These are phyloP conservation scores for Juglanconis oblonga DNA, from an alignment of 2,329 filamentous ascomycete species.

Conservation along the genomic window DNA sequence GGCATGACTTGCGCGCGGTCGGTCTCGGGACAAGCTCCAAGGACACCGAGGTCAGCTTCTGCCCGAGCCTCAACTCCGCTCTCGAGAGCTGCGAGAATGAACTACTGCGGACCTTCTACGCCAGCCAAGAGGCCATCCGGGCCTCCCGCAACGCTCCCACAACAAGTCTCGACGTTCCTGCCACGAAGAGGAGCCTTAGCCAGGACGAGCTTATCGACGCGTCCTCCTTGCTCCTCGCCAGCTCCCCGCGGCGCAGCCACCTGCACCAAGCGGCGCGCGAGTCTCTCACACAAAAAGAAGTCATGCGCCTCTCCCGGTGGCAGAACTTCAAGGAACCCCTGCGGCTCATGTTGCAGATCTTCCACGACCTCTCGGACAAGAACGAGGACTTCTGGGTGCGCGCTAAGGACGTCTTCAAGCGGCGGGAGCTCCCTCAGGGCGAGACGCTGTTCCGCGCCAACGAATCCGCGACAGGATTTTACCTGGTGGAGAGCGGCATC, in stretches of 20 bases:
- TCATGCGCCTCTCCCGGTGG: slow-evolving; percentile 65
- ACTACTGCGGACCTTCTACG: slow-evolving; percentile 77
- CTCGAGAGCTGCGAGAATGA: slow-evolving; percentile 95
- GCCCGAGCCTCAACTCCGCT: slow-evolving; percentile 88
- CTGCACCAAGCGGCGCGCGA: slow-evolving; percentile 75
- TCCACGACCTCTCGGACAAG: slow-evolving; percentile 78
- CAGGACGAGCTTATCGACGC: slow-evolving; percentile 31
- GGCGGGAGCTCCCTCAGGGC: slow-evolving; percentile 64
- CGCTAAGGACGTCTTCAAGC: slow-evolving; percentile 70
- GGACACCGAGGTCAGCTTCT: slow-evolving; percentile 71
- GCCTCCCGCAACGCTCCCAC: slow-evolving; percentile 40
- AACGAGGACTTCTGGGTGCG: slow-evolving; percentile 97
- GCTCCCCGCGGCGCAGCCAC: slow-evolving; percentile 77
- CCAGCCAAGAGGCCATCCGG: slow-evolving; percentile 60
- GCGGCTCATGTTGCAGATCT: slow-evolving; percentile 90
- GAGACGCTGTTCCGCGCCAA: slow-evolving; percentile 75
- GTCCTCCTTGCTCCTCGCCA: slow-evolving; percentile 49
- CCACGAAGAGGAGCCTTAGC: slow-evolving; percentile 43
- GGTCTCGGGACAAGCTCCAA: slow-evolving; percentile 67
- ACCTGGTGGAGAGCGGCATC: slow-evolving; percentile 85
- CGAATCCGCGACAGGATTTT: slow-evolving; percentile 78
- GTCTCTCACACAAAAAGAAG: slow-evolving; percentile 66
- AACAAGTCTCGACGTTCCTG: slow-evolving; percentile 48
- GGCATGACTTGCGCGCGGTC: slow-evolving; percentile 76
- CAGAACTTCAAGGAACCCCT: slow-evolving; percentile 86